Evolutionary conservation across 2,329 filamentous ascomycete species (phyloP).

Genomic region (Colletotrichum gloeosporioides): DNA sequence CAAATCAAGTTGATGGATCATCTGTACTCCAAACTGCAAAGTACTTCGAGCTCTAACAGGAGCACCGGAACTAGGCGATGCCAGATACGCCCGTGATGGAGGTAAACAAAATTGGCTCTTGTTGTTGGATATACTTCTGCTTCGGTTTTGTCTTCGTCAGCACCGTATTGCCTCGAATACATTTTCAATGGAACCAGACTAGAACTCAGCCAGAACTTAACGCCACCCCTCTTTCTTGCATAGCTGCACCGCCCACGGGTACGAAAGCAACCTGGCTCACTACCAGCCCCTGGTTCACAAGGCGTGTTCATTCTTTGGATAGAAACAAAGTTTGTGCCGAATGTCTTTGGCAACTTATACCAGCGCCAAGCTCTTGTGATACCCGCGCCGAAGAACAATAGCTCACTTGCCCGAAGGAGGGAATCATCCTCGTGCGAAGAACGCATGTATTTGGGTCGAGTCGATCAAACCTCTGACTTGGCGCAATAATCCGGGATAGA

Average conservation of each 20-base stretch:
- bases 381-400: too few species aligned
- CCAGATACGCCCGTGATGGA: neutral
- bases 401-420: neutral
- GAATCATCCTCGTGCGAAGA: neutral
- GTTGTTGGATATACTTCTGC: fast-evolving
- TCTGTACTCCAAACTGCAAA: neutral
- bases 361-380: neutral
- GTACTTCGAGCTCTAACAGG: fast-evolving
- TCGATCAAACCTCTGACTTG: neutral
- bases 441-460: neutral
- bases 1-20: neutral
- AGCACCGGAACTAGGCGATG: neutral
- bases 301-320: neutral
- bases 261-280: neutral
- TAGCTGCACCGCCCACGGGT: neutral
- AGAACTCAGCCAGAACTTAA: neutral
- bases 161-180: neutral
- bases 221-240: neutral
- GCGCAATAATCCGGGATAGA: neutral
- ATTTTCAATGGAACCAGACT: neutral
- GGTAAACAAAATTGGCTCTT: neutral
- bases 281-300: too few species aligned
- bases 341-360: neutral
- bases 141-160: neutral
- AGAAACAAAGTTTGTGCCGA: neutral